Conservation (phyloP, 176 grass and related monocot species). For the Avena insularis region DNA sequence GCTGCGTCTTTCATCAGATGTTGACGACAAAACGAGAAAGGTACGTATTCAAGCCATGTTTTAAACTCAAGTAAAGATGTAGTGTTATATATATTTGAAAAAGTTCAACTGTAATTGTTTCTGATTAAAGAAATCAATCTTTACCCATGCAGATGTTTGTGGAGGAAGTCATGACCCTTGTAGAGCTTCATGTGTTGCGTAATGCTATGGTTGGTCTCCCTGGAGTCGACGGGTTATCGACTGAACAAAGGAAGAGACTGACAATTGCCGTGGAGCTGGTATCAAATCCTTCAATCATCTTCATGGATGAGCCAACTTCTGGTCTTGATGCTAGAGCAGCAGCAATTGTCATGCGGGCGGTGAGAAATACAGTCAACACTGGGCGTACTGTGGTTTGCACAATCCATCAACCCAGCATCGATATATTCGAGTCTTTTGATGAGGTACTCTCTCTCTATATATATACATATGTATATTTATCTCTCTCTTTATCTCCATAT, state of each 20-base stretch:
- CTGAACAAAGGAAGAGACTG: slow-evolving; percentile 86
- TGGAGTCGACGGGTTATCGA: slow-evolving; percentile 77
- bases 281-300: slow-evolving; percentile 91
- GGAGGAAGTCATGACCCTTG: slow-evolving; percentile 90
- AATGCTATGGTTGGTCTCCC: slow-evolving; percentile 87
- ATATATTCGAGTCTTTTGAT: slow-evolving; percentile 97
- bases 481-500: neutral
- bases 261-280: slow-evolving; percentile 92
- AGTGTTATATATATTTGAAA: too few species aligned
- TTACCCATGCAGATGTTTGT: slow-evolving; percentile 68
- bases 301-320: slow-evolving; percentile 98
- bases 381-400: slow-evolving; percentile 93
- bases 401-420: slow-evolving; percentile 95
- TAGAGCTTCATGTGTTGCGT: slow-evolving; percentile 78
- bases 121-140: neutral
- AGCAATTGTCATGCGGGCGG: slow-evolving; percentile 94
- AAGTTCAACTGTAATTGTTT: neutral
- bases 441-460: slow-evolving; percentile 47
- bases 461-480: too few species aligned
- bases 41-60: neutral
- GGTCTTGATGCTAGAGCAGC: slow-evolving; percentile 93
- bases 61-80: neutral
- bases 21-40: slow-evolving; percentile 42
- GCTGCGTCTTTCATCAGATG: slow-evolving; percentile 75
- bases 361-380: slow-evolving; percentile 92